phyloP scores from a whole-genome alignment of 208 protist genomes.

The Leishmania gerbilli region DNA sequence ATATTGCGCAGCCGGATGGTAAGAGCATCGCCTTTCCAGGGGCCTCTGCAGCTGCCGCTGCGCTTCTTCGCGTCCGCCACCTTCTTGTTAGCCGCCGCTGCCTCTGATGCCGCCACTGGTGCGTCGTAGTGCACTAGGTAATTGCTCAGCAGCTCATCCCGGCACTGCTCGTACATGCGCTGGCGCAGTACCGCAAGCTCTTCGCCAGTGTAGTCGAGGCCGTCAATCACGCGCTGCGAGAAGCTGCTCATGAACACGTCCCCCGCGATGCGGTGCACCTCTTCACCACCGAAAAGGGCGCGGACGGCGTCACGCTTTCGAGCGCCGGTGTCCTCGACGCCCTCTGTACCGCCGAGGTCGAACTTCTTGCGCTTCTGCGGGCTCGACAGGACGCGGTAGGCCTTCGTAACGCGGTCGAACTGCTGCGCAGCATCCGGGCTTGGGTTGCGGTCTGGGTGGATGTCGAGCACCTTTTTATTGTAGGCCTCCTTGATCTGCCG shows the following conservation, averaged over 20 bases:
- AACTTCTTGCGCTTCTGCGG: slow-evolving; percentile 96
- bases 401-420: slow-evolving; percentile 93
- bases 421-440: slow-evolving; percentile 78
- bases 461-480: slow-evolving; percentile 80
- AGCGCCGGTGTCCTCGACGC: slow-evolving; percentile 88
- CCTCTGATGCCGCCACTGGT: slow-evolving; percentile 1
- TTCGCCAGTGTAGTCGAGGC: slow-evolving; percentile 75
- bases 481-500: slow-evolving; percentile 90
- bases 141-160: slow-evolving; percentile 62
- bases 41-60: not conserved
- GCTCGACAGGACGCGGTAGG: slow-evolving; percentile 97
- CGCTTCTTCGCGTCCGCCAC: not conserved
- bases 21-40: slow-evolving; percentile 15
- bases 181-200: slow-evolving; percentile 68
- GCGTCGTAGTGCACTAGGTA: slow-evolving; percentile 55
- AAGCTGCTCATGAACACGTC: slow-evolving; percentile 80
- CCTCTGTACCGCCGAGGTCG: slow-evolving; percentile 96
- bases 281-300: slow-evolving; percentile 82
- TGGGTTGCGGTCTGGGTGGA: slow-evolving; percentile 91
- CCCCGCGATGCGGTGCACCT: slow-evolving; percentile 45
- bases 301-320: slow-evolving; percentile 77
- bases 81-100: not conserved
- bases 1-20: slow-evolving; percentile 52
- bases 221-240: slow-evolving; percentile 80
- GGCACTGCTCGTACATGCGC: slow-evolving; percentile 61